phyloP scores from a whole-genome alignment of 2,329 filamentous ascomycete species.

The Zarea fungicola region DNA sequence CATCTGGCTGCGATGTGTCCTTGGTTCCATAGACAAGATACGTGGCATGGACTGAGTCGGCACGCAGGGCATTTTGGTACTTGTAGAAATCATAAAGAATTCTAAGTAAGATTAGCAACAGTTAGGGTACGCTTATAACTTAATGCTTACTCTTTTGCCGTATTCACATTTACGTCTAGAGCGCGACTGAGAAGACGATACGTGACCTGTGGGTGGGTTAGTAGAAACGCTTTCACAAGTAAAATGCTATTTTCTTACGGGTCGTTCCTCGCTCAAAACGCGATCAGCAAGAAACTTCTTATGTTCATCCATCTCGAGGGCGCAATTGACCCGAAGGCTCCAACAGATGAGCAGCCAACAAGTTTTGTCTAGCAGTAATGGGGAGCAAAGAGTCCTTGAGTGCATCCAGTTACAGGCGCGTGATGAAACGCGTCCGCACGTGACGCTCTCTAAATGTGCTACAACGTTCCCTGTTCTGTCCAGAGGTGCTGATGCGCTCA shows the following conservation, averaged over 20 bases:
- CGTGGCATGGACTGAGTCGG: slow-evolving; percentile 79
- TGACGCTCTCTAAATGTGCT: slow-evolving; percentile 1
- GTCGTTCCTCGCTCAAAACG: slow-evolving; percentile 68
- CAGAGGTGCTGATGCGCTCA: neutral
- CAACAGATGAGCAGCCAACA: too few species aligned
- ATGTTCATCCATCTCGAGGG: slow-evolving; percentile 52
- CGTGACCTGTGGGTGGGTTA: slow-evolving; percentile 57
- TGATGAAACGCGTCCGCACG: slow-evolving; percentile 12
- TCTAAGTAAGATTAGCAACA: slow-evolving; percentile 42
- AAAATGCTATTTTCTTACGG: slow-evolving; percentile 44
- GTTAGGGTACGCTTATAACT: slow-evolving; percentile 37
- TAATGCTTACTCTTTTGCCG: slow-evolving; percentile 72
- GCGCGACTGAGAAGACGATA: slow-evolving; percentile 81
- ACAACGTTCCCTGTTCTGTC: neutral
- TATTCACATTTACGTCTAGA: slow-evolving; percentile 77
- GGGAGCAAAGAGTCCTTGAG: neutral
- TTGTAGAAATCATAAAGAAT: slow-evolving; percentile 85
- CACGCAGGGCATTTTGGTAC: slow-evolving; percentile 68
- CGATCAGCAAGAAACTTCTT: slow-evolving; percentile 68
- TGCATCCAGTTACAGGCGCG: neutral
- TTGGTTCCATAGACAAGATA: slow-evolving; percentile 77
- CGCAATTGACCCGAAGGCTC: neutral
- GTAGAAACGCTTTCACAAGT: neutral
- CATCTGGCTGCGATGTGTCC: slow-evolving; percentile 42
- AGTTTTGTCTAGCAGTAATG: neutral